Evolutionary conservation across 495 filamentous ascomycete genomes (phyloP).

Genomic region (Cetradonia linearis): DNA sequence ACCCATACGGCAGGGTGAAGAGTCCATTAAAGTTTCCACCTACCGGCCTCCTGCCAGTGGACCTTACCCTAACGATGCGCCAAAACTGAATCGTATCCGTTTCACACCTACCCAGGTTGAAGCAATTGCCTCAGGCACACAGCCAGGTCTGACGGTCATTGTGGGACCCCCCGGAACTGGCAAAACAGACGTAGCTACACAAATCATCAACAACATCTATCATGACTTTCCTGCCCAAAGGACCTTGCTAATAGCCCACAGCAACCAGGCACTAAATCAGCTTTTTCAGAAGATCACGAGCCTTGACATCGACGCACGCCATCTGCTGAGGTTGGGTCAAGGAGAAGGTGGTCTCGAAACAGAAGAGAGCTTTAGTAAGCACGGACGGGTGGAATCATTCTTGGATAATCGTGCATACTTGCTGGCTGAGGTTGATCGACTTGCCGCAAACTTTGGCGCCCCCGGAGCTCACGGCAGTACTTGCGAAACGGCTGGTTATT

Average conservation of each 20-base stretch:
- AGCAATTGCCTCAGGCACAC: conserved; percentile 85
- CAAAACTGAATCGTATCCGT: conserved; percentile 69
- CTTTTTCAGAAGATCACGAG: conserved; percentile 97
- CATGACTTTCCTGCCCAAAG: conserved; percentile 92
- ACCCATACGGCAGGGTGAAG: conserved; percentile 46
- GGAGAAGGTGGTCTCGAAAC: conserved; percentile 90
- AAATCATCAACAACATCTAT: conserved; percentile 98
- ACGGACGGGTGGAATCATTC: conserved; percentile 91
- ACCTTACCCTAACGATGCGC: conserved; percentile 81
- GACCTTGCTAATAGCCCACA: conserved; percentile 89
- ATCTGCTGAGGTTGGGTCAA: conserved; percentile 85
- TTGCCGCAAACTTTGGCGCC: conserved; percentile 73
- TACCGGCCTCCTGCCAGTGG: conserved; percentile 87
- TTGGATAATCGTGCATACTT: conserved; percentile 75
- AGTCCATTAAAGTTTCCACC: conserved; percentile 71
- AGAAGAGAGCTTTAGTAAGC: conserved; percentile 81
- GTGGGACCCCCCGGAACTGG: conserved; percentile 94
- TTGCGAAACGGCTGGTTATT: conserved; percentile 94
- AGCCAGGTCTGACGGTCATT: conserved; percentile 89
- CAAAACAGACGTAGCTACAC: conserved; percentile 96
- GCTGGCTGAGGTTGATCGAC: conserved; percentile 73
- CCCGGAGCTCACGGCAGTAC: conserved; percentile 87
- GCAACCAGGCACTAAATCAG: conserved; percentile 96
- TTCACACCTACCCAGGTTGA: conserved; percentile 90
- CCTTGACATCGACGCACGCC: conserved; percentile 89